A percentile compares a stretch with the other conserved stretches of the same genome.
phyloP scores from a whole-genome alignment of 116 monocot genomes.

The Dioscorea cayenensis region DNA sequence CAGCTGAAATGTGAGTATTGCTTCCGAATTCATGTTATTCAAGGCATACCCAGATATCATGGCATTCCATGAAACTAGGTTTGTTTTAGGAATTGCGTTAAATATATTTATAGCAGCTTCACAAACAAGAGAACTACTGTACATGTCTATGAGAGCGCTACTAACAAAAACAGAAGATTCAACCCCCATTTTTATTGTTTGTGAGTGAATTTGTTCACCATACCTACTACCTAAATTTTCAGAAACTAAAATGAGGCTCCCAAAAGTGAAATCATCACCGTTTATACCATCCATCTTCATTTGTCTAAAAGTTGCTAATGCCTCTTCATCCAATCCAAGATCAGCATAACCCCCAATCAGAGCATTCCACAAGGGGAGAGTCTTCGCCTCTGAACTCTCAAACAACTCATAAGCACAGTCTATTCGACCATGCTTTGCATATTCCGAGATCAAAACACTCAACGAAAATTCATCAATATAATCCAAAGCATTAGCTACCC shows the following conservation, averaged over 20 bases:
- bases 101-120: constrained; percentile 27
- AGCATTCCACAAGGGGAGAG: constrained; percentile 43
- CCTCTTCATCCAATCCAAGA: constrained; percentile 27
- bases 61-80: constrained; percentile 36
- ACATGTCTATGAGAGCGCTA: constrained; percentile 38
- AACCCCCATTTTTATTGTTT: constrained; percentile 19
- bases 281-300: constrained; percentile 20
- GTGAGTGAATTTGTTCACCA: constrained; percentile 35
- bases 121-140: constrained; percentile 15
- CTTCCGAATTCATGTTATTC: constrained; percentile 24
- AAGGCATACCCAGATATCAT: constrained; percentile 29
- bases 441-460: constrained; percentile 41
- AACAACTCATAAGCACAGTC: constrained; percentile 20
- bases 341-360: constrained; percentile 34
- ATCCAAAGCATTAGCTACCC: constrained; percentile 10
- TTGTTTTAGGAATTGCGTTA: constrained; percentile 19
- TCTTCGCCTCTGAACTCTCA: constrained; percentile 21
- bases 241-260: constrained; percentile 27
- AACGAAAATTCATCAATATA: constrained; percentile 31
- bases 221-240: constrained; percentile 15
- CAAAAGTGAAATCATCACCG: constrained; percentile 42
- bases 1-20: constrained; percentile 8
- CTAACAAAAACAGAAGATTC: constrained; percentile 26
- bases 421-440: constrained; percentile 36
- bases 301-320: constrained; percentile 14